These are phyloP conservation scores for Cercospora sp. DNA, from an alignment of 2,329 filamentous ascomycete genomes.

Conservation along the genomic window DNA sequence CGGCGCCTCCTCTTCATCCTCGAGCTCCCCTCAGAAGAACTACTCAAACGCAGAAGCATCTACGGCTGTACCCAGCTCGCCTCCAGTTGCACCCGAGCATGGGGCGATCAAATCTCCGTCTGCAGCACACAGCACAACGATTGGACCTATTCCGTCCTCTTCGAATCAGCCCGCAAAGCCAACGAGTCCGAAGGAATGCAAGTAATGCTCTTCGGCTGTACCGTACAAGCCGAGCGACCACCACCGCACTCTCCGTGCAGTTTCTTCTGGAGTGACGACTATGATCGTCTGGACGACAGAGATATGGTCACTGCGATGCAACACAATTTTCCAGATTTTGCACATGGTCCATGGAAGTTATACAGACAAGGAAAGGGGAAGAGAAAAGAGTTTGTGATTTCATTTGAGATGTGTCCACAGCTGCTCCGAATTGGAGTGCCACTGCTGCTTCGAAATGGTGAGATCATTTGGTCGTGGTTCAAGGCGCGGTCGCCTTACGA, in stretches of 20 bases:
- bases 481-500: neutral
- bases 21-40: neutral
- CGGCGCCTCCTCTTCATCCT: neutral
- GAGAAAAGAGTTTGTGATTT: neutral
- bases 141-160: neutral
- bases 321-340: neutral
- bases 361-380: neutral
- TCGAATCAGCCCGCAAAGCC: neutral
- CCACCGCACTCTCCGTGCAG: neutral
- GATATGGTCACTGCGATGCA: neutral
- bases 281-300: neutral
- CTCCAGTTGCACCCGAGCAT: neutral
- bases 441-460: neutral
- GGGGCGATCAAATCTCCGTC: neutral
- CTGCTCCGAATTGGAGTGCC: neutral
- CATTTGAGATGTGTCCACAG: neutral
- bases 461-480: neutral
- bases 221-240: neutral
- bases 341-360: neutral
- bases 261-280: neutral
- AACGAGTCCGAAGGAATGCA: neutral
- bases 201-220: neutral
- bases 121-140: neutral
- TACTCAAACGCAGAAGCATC: neutral
- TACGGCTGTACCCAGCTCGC: neutral